Evolutionary conservation across 164 flowering plant genomes (phyloP), one percentile per base, ranked within the genome.

Genomic region (Nymphaea thermarum): DNA sequence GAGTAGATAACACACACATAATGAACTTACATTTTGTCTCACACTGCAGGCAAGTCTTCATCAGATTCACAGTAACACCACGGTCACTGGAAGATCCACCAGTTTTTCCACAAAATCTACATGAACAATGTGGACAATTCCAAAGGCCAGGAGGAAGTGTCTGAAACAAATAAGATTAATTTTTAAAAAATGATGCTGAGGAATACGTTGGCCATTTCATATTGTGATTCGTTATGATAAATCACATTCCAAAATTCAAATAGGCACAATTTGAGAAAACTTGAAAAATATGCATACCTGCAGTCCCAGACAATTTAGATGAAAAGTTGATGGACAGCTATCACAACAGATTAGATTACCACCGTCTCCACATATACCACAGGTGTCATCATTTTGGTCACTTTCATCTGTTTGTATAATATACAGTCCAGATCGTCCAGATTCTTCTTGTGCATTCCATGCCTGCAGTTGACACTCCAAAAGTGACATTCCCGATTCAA

Each of bases 301-400:
- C 63, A 95, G 86, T 68, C 70, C 87, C 68, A 95, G 82, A 83
- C 99, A 95, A 79, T 77, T 82, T 77, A 77, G 93, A 74, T 95
- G 99, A 74, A 85, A 95, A 16, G 99, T 90, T 63, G 99, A 95
- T 59, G 99, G 97, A 72, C 99, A 95, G 65, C 99, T 82, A 83
- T 95, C 99, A 81, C 99, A 95, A 73, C 99, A 95, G 63, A 95
- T 90, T 80, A 92, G 78, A 74, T 90, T 88, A 62, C 99, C 99
- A 61, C 99, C 99, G 87, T 95, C 99, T 63, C 93, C 98, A 76
- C 99, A 95, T 16, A 87, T 74, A 66, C 91, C 92, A 83, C 99
- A 95, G 55, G 99, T 90, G 76, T 95, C 99, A 80, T 95, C 99
- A 83, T 95, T 85, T n/a, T 96, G 96, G 75, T 92, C 99, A 78